Percentiles rank a stretch among this genome's conserved stretches.
Evolutionary conservation across 441 rosid genomes (phyloP).

Genomic region (Populus hybrid): DNA sequence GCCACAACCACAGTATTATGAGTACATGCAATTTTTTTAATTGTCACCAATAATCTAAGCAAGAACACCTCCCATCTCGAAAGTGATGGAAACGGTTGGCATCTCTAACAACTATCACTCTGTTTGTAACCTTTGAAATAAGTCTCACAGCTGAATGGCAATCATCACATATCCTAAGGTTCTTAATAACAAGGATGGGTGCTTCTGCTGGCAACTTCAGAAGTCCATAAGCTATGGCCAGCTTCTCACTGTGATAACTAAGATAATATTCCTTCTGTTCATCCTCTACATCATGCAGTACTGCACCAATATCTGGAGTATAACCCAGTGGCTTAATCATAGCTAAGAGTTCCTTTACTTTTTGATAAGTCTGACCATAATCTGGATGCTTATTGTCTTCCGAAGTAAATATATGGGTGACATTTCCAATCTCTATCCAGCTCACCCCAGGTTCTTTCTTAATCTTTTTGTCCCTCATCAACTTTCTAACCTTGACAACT

Average conservation of each 20-base stretch:
- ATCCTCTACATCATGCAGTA: conserved; percentile 73
- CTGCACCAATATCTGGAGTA: conserved; percentile 53
- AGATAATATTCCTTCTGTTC: conserved; percentile 75
- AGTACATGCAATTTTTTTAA: not conserved
- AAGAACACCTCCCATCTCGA: conserved; percentile 58
- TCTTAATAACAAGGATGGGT: conserved; percentile 60
- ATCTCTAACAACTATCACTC: conserved; percentile 70
- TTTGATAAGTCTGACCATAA: conserved; percentile 40
- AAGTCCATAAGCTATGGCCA: conserved; percentile 79
- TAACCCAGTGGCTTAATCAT: conserved; percentile 70
- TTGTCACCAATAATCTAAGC: conserved; percentile 70
- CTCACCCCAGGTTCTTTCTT: conserved; percentile 93
- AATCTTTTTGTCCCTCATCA: conserved; percentile 59
- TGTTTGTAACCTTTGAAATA: conserved; percentile 52
- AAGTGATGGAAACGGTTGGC: conserved; percentile 77
- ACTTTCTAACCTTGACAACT: conserved; percentile 52
- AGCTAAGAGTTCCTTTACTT: conserved; percentile 52
- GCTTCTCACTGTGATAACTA: conserved; percentile 76
- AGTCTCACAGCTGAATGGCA: conserved; percentile 83
- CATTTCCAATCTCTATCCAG: conserved; percentile 65
- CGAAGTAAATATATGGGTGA: conserved; percentile 58
- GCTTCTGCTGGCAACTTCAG: conserved; percentile 55
- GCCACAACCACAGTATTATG: not conserved
- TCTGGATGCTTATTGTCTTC: conserved; percentile 66
- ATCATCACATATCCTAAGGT: conserved; percentile 82